These are phyloP conservation scores for Ramularia collo-cygni DNA, from an alignment of 2,329 filamentous ascomycete genomes.

Conservation along the genomic window DNA sequence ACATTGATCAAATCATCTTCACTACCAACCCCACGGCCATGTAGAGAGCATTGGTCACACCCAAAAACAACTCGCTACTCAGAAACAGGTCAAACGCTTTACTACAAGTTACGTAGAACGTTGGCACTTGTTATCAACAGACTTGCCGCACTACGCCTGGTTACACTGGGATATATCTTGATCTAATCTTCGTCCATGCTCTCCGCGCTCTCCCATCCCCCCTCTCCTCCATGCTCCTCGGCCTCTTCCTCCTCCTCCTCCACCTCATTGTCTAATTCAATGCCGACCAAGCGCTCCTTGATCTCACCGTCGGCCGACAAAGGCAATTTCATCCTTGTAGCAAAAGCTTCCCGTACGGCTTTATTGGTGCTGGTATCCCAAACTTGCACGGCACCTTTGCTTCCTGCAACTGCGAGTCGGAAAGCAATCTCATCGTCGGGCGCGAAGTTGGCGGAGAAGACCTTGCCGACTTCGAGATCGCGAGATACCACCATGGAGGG, in stretches of 20 bases:
- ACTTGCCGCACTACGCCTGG: no score
- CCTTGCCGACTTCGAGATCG: constrained; percentile 87
- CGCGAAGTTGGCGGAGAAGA: constrained; percentile 85
- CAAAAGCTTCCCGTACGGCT: constrained; percentile 78
- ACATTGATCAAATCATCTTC: no score
- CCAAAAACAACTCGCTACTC: no score
- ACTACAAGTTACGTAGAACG: no score
- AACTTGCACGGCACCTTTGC: constrained; percentile 84
- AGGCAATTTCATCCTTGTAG: constrained; percentile 55
- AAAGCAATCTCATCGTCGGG: constrained; percentile 89
- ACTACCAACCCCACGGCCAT: no score
- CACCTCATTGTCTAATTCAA: constrained; percentile 60
- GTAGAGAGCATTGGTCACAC: no score
- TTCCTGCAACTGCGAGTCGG: constrained; percentile 85
- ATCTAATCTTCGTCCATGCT: constrained; percentile 31
- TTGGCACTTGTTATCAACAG: no score
- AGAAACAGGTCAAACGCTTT: no score
- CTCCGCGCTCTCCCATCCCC: constrained; percentile 33
- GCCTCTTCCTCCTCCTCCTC: constrained; percentile 54
- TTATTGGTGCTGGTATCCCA: constrained; percentile 97
- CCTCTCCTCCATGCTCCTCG: constrained; percentile 33
- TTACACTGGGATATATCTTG: no score
- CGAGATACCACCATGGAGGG: constrained; percentile 87
- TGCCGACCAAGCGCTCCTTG: constrained; percentile 68
- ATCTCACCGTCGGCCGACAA: constrained; percentile 50